Conservation (phyloP, 2,329 filamentous ascomycete genomes). For the Aspergillus uvarum region DNA sequence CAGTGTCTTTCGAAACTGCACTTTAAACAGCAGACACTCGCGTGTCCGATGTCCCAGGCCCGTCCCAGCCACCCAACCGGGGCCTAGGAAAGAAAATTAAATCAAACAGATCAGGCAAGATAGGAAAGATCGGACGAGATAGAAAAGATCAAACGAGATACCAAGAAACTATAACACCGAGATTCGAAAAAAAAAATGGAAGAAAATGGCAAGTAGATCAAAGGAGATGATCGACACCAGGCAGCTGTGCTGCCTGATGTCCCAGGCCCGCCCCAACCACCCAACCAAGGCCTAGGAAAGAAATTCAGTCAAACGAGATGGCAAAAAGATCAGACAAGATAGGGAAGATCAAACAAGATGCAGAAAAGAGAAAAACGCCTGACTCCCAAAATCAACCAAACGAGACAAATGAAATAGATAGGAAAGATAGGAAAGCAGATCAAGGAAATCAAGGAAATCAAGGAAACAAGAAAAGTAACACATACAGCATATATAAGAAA, state of each 20-base stretch:
- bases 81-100: not conserved
- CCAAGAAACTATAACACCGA: too few species aligned
- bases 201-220: not conserved
- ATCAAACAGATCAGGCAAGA: not conserved
- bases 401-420: not conserved
- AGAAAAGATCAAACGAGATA: not conserved
- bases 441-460: too few species aligned
- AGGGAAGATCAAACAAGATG: not conserved
- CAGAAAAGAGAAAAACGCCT: too few species aligned
- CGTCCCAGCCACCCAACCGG: constrained; percentile 13
- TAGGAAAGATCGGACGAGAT: not conserved
- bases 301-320: not conserved
- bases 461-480: too few species aligned
- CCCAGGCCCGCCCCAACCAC: constrained; percentile 21
- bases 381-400: not conserved
- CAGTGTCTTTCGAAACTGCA: too few species aligned
- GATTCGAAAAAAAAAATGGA: not conserved
- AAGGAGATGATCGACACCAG: not conserved
- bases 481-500: not conserved
- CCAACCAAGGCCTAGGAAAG: not conserved
- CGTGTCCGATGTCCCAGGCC: constrained; percentile 19
- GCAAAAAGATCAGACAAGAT: not conserved
- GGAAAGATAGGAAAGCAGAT: too few species aligned
- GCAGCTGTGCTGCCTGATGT: constrained; percentile 3
- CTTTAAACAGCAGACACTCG: not conserved